Conservation (phyloP, 768 basidiomycete genomes). For the Calocybe indica region DNA sequence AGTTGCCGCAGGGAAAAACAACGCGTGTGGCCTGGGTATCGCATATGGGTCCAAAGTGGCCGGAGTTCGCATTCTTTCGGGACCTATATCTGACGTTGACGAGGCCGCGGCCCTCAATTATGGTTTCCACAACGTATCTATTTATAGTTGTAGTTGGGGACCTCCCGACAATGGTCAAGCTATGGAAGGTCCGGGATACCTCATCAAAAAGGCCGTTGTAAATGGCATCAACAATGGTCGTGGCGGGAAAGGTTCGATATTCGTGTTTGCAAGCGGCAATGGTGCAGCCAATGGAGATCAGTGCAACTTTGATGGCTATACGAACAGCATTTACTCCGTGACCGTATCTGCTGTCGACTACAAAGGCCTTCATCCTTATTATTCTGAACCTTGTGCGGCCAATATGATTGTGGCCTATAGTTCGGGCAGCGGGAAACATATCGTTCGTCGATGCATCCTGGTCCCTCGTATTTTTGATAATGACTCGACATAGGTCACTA, state of each 20-base stretch:
- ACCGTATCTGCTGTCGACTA: slow-evolving; percentile 95
- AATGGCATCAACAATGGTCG: slow-evolving; percentile 92
- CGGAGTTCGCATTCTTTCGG: slow-evolving; percentile 92
- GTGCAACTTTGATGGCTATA: slow-evolving; percentile 99
- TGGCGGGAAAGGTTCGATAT: slow-evolving; percentile 85
- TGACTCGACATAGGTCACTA: slow-evolving; percentile 65
- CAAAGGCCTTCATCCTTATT: slow-evolving; percentile 91
- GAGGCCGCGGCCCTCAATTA: slow-evolving; percentile 95
- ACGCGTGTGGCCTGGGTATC: slow-evolving; percentile 91
- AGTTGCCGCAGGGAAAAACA: slow-evolving; percentile 88
- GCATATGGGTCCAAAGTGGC: slow-evolving; percentile 90
- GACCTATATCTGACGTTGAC: slow-evolving; percentile 90
- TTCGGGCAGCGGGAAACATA: slow-evolving; percentile 89
- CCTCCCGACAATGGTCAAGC: slow-evolving; percentile 91
- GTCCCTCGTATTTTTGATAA: slow-evolving; percentile 4
- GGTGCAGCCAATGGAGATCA: slow-evolving; percentile 89
- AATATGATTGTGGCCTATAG: slow-evolving; percentile 96
- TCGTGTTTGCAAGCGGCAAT: slow-evolving; percentile 97
- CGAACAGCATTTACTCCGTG: slow-evolving; percentile 94
- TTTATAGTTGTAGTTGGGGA: slow-evolving; percentile 98
- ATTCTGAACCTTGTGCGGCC: slow-evolving; percentile 96
- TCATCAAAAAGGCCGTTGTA: slow-evolving; percentile 90
- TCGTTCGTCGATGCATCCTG: slow-evolving; percentile 49
- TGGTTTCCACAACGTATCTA: slow-evolving; percentile 85
- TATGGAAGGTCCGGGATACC: slow-evolving; percentile 90